A percentile compares a stretch with the other conserved stretches of the same genome.
Evolutionary conservation across 768 basidiomycete species (phyloP).

Genomic region (Galerina marginata): DNA sequence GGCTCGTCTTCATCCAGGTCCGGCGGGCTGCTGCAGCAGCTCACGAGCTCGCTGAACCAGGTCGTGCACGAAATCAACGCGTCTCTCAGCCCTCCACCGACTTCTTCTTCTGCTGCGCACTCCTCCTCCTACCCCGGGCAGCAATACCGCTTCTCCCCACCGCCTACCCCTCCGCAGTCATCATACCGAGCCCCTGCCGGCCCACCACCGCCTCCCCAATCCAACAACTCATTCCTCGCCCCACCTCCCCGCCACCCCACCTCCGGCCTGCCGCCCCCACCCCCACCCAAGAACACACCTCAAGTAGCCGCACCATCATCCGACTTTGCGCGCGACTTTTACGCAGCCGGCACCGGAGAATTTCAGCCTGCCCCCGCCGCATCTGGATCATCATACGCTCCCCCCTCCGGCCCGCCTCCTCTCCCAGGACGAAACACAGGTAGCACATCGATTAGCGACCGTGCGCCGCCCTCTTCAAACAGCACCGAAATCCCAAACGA

Average conservation of each 20-base stretch:
- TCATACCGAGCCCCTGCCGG: background rate
- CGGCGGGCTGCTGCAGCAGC: slow-evolving; percentile 20
- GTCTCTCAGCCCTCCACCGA: slow-evolving; percentile 11
- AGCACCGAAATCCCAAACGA: slow-evolving; percentile 42
- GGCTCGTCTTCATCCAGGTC: background rate
- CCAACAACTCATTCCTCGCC: too few species aligned
- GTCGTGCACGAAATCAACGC: slow-evolving; percentile 18
- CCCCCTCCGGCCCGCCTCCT: slow-evolving; percentile 31
- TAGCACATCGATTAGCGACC: too few species aligned
- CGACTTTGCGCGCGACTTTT: slow-evolving; percentile 70
- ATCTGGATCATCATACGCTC: slow-evolving; percentile 15
- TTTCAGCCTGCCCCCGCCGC: slow-evolving; percentile 4
- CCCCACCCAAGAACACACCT: background rate
- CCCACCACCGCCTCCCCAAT: slow-evolving; percentile 7
- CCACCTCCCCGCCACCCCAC: background rate
- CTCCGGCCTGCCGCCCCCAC: slow-evolving; percentile 2
- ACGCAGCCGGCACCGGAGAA: slow-evolving; percentile 50
- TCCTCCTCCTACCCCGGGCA: slow-evolving; percentile 35
- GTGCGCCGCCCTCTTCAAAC: too few species aligned
- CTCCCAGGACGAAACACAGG: too few species aligned
- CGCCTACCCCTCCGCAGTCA: slow-evolving; percentile 13
- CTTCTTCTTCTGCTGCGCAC: slow-evolving; percentile 12
- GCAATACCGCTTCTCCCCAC: slow-evolving; percentile 7
- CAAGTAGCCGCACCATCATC: slow-evolving; percentile 33
- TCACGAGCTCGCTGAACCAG: slow-evolving; percentile 22